Evolutionary conservation across 2,329 filamentous ascomycete species (phyloP), one percentile per base, ranked within the genome.

Genomic region (Simplicillium sp.): DNA sequence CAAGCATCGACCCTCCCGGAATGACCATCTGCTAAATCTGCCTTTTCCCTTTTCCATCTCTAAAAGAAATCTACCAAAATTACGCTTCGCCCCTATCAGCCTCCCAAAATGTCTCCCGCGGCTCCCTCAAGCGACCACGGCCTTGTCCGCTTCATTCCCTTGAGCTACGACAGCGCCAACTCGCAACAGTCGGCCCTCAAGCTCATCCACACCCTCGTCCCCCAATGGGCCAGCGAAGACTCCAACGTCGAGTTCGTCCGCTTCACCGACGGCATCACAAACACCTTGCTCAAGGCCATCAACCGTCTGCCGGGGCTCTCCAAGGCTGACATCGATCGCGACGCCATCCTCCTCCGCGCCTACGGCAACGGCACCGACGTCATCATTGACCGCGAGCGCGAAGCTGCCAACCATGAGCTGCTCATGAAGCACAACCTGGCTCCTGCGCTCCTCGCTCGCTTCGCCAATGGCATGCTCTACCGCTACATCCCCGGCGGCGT

Each of bases 241-340:
- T 84, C 85, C 43, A 76, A 82, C 34, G 74, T 98, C 53, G 81
- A 92, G 55, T 87, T 97, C 57, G 74, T 87, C 50, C 82, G 85
- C 48, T 98, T 97, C 68, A 98, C 88, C 32, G 92, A 98, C 56
- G 92, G 92, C 57, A 98, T 97, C 66, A 98, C 92, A 50, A 98
- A 98, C 65, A 97, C 89, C 38, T 69, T 90, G 37, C 71, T 88
- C 48, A 89, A 89, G 60, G 80, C 82, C n/a, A 65, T 84, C 56
- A 86, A 87, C 59, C 75, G 71, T 50, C 71, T 70, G 18, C 60
- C 68, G 1, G 86, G 84, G 38, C 70, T 83, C 49, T 82, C 85
- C 38, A 76, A 84, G 52, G 47, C 55, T n/a, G 78, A 88, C 40
- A 73, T 90, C 50, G 89, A 97, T 62, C 74, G 75, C 46, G 86